A percentile compares a stretch with the other conserved stretches of the same genome.
phyloP scores from a whole-genome alignment of 2,329 filamentous ascomycete genomes.

The Xylariaceae sp. region DNA sequence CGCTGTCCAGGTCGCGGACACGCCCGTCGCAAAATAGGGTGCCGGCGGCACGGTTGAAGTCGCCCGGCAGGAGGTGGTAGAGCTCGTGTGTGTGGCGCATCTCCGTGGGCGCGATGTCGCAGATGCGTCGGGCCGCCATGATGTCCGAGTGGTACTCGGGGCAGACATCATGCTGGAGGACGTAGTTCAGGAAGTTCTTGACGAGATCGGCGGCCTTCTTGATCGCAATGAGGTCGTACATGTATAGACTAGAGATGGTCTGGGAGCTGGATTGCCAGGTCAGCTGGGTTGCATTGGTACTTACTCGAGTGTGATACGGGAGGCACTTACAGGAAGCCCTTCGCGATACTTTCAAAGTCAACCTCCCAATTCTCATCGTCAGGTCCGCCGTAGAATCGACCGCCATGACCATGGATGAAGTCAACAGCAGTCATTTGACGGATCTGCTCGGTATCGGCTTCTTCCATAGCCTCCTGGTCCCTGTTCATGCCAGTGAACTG shows the following conservation, averaged over 20 bases:
- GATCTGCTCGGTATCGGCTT: slow-evolving; percentile 56
- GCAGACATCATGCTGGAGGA: slow-evolving; percentile 78
- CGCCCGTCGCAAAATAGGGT: slow-evolving; percentile 50
- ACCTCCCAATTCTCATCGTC: slow-evolving; percentile 58
- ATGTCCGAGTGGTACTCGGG: slow-evolving; percentile 69
- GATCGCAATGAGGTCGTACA: slow-evolving; percentile 48
- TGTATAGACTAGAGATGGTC: slow-evolving; percentile 47
- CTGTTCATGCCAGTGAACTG: slow-evolving; percentile 55
- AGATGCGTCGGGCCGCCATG: slow-evolving; percentile 56
- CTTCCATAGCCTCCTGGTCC: slow-evolving; percentile 41
- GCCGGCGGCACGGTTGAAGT: slow-evolving; percentile 72
- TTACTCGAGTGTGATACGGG: no score
- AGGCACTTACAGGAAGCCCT: slow-evolving; percentile 68
- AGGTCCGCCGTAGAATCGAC: slow-evolving; percentile 43
- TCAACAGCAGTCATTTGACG: slow-evolving; percentile 57
- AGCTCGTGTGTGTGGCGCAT: slow-evolving; percentile 51
- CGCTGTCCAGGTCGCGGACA: slow-evolving; percentile 16
- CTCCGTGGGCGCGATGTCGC: slow-evolving; percentile 59
- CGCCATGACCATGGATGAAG: slow-evolving; percentile 39
- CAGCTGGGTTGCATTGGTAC: no score
- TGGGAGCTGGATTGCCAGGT: slow-evolving; percentile 49
- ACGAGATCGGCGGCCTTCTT: slow-evolving; percentile 60
- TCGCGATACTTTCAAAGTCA: slow-evolving; percentile 71
- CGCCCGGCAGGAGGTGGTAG: slow-evolving; percentile 54
- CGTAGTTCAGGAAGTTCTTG: slow-evolving; percentile 81